A percentile compares a stretch with the other conserved stretches of the same genome.
phyloP scores from a whole-genome alignment of 2,329 filamentous ascomycete genomes.

The Xylariaceae sp. region DNA sequence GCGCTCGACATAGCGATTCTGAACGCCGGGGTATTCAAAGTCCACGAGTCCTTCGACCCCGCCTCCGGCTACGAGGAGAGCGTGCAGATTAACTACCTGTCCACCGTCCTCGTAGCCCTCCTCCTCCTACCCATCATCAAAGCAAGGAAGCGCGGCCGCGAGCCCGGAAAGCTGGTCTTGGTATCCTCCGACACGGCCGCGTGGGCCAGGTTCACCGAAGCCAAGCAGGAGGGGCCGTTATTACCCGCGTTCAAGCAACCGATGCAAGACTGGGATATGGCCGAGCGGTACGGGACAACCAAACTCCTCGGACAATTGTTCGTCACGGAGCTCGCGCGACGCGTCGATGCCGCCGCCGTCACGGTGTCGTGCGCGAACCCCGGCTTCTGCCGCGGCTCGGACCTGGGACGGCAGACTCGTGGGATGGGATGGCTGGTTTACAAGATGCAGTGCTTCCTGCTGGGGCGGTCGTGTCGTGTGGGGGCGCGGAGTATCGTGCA shows the following conservation, averaged over 20 bases:
- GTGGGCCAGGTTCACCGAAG: slow-evolving; percentile 17
- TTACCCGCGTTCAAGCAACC: slow-evolving; percentile 15
- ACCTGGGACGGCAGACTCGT: slow-evolving; percentile 4
- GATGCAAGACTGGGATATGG: slow-evolving; percentile 5
- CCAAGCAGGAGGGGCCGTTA: slow-evolving; percentile 6
- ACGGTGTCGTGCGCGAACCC: slow-evolving; percentile 15
- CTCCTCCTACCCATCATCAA: slow-evolving; percentile 33
- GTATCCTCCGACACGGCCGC: slow-evolving; percentile 26
- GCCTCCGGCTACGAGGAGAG: slow-evolving; percentile 36
- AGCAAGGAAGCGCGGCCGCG: neutral
- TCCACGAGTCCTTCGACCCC: neutral
- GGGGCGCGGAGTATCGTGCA: slow-evolving; percentile 15
- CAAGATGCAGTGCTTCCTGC: neutral
- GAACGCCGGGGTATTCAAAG: slow-evolving; percentile 30
- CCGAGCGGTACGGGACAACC: slow-evolving; percentile 17
- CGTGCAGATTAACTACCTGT: slow-evolving; percentile 47
- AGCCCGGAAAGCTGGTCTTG: neutral
- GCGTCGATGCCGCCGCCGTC: slow-evolving; percentile 19
- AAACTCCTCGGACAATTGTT: slow-evolving; percentile 30
- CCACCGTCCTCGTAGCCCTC: slow-evolving; percentile 42
- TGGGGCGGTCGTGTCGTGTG: slow-evolving; percentile 5
- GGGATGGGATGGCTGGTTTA: neutral
- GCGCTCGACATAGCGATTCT: slow-evolving; percentile 20
- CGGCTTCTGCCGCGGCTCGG: slow-evolving; percentile 15
- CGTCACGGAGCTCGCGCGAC: slow-evolving; percentile 26